These are phyloP conservation scores for Spathaspora arborariae DNA, from an alignment of 805 yeast species.

Conservation along the genomic window DNA sequence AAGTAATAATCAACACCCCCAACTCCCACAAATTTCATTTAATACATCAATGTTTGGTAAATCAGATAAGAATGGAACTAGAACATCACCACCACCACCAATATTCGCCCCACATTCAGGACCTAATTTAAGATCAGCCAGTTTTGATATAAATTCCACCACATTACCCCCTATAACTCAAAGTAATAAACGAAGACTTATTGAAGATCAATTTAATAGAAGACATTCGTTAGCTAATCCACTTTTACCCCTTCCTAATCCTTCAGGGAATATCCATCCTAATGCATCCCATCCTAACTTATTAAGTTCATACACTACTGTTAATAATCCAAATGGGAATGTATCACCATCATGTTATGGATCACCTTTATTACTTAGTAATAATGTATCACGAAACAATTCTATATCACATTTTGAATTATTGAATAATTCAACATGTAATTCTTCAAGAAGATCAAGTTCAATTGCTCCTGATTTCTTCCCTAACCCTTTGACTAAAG, in stretches of 20 bases:
- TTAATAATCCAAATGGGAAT: conserved; percentile 4
- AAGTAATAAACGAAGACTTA: conserved; percentile 21
- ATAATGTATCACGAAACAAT: conserved; percentile 30
- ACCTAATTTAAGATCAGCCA: conserved; percentile 18
- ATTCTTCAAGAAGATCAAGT: conserved; percentile 33
- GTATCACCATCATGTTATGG: conserved; percentile 27
- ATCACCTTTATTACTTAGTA: conserved; percentile 26
- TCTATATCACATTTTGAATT: conserved; percentile 35
- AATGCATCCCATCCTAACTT: conserved; percentile 19
- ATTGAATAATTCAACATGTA: conserved; percentile 14
- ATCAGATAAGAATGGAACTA: conserved; percentile 1
- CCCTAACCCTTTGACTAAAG: conserved; percentile 33
- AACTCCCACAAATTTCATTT: conserved; percentile 32
- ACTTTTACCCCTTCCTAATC: conserved; percentile 8
- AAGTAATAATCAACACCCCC: not conserved
- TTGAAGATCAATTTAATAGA: conserved; percentile 22
- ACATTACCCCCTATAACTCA: conserved; percentile 20
- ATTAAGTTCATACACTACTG: conserved; percentile 12
- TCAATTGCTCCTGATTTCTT: conserved; percentile 42
- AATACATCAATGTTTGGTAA: conserved; percentile 37
- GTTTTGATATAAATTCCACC: conserved; percentile 19
- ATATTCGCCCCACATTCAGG: conserved; percentile 6
- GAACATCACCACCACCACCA: conserved; percentile 4
- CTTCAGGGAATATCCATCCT: conserved; percentile 6
- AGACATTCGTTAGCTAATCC: conserved; percentile 27